A percentile compares a stretch with the other conserved stretches of the same genome.
phyloP scores from a whole-genome alignment of 768 basidiomycete species.

The Mycena capillaripes region DNA sequence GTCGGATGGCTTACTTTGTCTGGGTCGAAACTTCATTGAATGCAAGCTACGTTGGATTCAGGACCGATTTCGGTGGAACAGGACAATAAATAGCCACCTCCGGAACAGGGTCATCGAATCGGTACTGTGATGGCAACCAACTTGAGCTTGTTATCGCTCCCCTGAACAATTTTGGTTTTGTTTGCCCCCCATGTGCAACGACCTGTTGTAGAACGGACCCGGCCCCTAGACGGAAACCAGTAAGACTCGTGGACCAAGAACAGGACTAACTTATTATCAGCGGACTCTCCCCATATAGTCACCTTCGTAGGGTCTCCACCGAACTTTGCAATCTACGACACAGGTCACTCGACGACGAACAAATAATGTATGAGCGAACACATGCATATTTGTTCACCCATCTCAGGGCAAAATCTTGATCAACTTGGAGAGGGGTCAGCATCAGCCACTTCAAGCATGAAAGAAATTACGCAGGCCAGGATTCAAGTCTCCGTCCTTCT shows the following conservation, averaged over 20 bases:
- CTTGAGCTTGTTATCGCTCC: conserved; percentile 49
- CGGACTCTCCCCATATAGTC: conserved; percentile 42
- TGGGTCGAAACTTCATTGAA: conserved; percentile 39
- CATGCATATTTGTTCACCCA: conserved; percentile 49
- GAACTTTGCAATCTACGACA: conserved; percentile 34
- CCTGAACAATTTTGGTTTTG: conserved; percentile 48
- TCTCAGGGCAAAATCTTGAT: conserved; percentile 48
- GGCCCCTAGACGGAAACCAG: conserved; percentile 35
- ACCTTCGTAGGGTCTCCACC: conserved; percentile 39
- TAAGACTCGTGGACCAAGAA: no score
- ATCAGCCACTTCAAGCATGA: background rate
- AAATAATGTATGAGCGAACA: background rate
- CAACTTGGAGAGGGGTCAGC: conserved; percentile 36
- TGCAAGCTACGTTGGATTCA: no score
- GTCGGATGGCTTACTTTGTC: conserved; percentile 38
- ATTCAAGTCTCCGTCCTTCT: conserved; percentile 45
- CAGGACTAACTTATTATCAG: conserved; percentile 8
- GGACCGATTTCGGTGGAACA: no score
- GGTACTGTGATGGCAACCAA: conserved; percentile 49
- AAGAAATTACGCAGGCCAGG: conserved; percentile 46
- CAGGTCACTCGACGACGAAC: background rate
- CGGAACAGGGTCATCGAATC: conserved; percentile 41
- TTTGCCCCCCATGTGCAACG: conserved; percentile 48
- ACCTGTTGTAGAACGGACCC: conserved; percentile 53
- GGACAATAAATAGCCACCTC: conserved; percentile 17